Percentiles rank a stretch among this genome's conserved stretches.
These are phyloP conservation scores for Umbelopsis isabellina DNA, from an alignment of 192 early-diverging fungal genomes.

Conservation along the genomic window DNA sequence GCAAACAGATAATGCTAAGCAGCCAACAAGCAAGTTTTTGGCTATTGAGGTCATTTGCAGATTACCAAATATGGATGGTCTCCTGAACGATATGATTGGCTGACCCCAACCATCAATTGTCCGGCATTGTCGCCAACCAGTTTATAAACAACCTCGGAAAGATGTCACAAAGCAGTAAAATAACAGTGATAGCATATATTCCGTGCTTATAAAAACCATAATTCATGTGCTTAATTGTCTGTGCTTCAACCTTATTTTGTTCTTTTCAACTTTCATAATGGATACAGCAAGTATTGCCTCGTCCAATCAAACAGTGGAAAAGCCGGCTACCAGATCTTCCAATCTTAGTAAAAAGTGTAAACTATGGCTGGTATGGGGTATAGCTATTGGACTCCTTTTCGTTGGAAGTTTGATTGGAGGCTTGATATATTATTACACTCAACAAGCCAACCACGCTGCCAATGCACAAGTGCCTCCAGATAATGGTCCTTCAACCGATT, in stretches of 20 bases:
- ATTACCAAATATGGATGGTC: not conserved
- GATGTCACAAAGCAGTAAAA: too few species aligned
- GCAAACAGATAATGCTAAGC: not conserved
- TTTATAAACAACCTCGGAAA: too few species aligned
- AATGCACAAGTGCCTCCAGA: not conserved
- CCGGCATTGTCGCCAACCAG: not conserved
- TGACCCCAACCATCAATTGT: constrained; percentile 3
- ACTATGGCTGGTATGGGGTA: not conserved
- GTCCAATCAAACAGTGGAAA: not conserved
- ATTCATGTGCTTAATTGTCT: too few species aligned
- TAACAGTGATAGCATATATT: too few species aligned
- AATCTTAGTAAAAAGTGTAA: not conserved
- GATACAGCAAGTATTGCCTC: not conserved
- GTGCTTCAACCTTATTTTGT: not conserved
- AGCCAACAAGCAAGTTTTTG: not conserved
- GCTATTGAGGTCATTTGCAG: not conserved
- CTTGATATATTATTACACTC: constrained; percentile 12
- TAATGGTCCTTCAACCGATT: not conserved
- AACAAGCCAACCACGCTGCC: not conserved
- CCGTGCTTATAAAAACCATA: too few species aligned
- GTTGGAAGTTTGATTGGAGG: constrained; percentile 10
- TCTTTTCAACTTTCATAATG: not conserved
- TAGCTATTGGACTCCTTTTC: not conserved
- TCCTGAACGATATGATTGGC: not conserved
- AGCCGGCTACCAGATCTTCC: not conserved